Base-by-base conservation (phyloP, 208 protist genomes). In the Novymonas esmeraldas region DNA sequence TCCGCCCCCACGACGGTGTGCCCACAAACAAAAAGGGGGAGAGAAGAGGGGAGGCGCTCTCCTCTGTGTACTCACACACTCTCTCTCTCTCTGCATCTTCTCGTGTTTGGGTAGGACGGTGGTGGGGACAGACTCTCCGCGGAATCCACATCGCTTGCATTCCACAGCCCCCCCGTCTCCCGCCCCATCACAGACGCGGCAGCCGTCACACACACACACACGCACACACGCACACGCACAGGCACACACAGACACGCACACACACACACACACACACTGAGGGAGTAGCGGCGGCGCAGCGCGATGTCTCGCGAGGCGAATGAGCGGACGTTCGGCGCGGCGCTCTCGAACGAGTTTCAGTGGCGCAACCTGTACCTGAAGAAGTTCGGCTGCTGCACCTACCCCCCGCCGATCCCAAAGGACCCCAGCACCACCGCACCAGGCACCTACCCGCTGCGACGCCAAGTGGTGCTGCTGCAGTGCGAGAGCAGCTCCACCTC, bases 291-390 rank as follows among this genome's bases (percentile, higher is more conserved):
- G n/a, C 36, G 22, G 22, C 56, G 39, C 6, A 31, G 16, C 1
- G 26, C n/a, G 3, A 73, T 66, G 67, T 54, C 58, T 13, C 58
- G 42, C 39, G 26, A 48, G 29, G 6, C 26, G 3, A 16, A 68
- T 18, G 61, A 75, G 45, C 61, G n/a, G 18, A 51, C 44, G 28
- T 92, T 92, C 48, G 60, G 51, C 18, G 64, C 73, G 18, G 83
- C 85, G 6, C 62, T 82, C 34, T 33, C 74, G 28, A 95, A 93
- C 70, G 90, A 91, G 59, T 95, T 89, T 51, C 90, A 95, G 55
- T 95, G 90, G 87, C 71, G 79, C 31, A 95, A 95, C 44, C 54
- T 95, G 14, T 95, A 95, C 64, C 33, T 87, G 36, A 84, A 82
- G 36, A 56, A 89, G 76, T 92, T 81, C 50, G 85, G 87, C 28